phyloP scores from a whole-genome alignment of 2,329 filamentous ascomycete species.

The Diplodia intermedia region DNA sequence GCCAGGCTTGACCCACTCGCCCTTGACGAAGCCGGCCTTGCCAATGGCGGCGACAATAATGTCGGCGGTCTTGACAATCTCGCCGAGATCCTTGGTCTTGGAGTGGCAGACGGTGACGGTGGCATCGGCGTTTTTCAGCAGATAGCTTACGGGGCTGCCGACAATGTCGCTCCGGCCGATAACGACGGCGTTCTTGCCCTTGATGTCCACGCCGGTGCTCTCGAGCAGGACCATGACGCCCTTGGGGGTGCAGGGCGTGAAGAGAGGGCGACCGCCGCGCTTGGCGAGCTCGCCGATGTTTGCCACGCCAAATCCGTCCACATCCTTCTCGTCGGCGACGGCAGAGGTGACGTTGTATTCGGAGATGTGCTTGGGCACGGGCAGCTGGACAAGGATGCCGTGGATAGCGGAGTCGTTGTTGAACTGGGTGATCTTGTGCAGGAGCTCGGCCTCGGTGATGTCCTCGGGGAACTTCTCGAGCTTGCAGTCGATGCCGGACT shows the following conservation, averaged over 20 bases:
- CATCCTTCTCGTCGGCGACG: conserved; percentile 93
- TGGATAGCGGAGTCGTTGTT: conserved; percentile 89
- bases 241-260: conserved; percentile 95
- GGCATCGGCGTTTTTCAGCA: conserved; percentile 93
- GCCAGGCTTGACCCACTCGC: conserved; percentile 93
- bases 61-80: conserved; percentile 82
- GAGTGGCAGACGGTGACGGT: conserved; percentile 98
- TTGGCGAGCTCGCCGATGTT: conserved; percentile 99
- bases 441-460: conserved; percentile 82
- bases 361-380: conserved; percentile 85
- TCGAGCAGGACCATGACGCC: conserved; percentile 92
- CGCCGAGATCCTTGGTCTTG: conserved; percentile 75
- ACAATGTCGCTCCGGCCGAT: conserved; percentile 96
- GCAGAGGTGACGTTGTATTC: conserved; percentile 90
- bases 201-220: conserved; percentile 81
- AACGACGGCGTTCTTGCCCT: conserved; percentile 92
- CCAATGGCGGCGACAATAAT: conserved; percentile 93
- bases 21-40: conserved; percentile 84
- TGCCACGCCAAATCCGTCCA: conserved; percentile 91
- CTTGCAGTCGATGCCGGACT: conserved; percentile 90
- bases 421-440: conserved; percentile 78
- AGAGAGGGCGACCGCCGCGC: conserved; percentile 85
- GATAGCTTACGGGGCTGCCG: conserved; percentile 93
- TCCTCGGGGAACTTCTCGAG: conserved; percentile 82
- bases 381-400: conserved; percentile 92